A percentile compares a stretch with the other conserved stretches of the same genome.
Conservation (phyloP, 106 monocot species). For the Dactylorhiza incarnata region DNA sequence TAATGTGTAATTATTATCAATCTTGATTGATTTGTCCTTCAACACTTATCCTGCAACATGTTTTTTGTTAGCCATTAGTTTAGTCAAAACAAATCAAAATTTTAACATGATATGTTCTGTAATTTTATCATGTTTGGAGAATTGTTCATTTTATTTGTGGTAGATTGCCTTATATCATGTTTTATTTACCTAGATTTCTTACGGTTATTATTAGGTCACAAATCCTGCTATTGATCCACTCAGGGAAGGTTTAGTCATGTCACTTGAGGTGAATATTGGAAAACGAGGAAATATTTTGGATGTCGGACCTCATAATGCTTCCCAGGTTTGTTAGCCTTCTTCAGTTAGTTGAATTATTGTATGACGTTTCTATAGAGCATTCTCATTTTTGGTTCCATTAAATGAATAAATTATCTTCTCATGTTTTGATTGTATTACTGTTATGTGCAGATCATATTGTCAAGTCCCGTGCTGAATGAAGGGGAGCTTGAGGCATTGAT, state of each 20-base stretch:
- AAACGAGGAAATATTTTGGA: conserved; percentile 92
- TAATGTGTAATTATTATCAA: neutral
- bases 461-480: conserved; percentile 89
- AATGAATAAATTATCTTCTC: conserved; percentile 1
- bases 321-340: conserved; percentile 51
- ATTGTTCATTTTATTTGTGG: no score
- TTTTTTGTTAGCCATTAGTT: neutral
- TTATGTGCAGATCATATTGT: conserved; percentile 63
- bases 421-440: no score
- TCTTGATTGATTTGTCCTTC: neutral
- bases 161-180: no score
- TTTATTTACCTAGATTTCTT: neutral
- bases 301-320: conserved; percentile 88
- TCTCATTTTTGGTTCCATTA: neutral
- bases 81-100: neutral
- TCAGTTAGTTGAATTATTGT: neutral
- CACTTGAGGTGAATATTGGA: conserved; percentile 92
- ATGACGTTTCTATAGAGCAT: neutral
- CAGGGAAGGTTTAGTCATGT: conserved; percentile 98
- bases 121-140: no score
- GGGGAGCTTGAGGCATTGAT: conserved; percentile 86
- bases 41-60: neutral
- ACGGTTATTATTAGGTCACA: conserved; percentile 52
- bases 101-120: no score
- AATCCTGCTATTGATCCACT: conserved; percentile 98